Conservation (phyloP, 768 basidiomycete species). For the Boletus reticulatus region DNA sequence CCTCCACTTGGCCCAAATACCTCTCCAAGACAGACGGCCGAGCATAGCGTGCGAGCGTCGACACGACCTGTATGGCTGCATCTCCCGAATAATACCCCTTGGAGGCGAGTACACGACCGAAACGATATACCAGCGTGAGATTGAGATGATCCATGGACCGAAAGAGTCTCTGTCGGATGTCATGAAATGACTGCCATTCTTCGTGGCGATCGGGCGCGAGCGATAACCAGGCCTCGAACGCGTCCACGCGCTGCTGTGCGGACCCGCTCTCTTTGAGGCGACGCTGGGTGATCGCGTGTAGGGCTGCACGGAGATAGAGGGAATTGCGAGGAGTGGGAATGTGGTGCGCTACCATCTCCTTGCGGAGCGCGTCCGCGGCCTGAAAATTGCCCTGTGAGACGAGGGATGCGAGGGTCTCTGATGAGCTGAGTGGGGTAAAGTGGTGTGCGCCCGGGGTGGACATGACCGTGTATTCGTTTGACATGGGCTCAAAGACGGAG, state of each 20-base stretch:
- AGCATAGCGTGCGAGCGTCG: conserved; percentile 45
- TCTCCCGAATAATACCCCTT: conserved; percentile 42
- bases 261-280: conserved; percentile 12
- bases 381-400: conserved; percentile 21
- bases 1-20: conserved; percentile 38
- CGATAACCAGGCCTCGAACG: conserved; percentile 43
- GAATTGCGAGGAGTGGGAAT: conserved; percentile 35
- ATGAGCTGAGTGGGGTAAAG: conserved; percentile 24
- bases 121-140: conserved; percentile 38
- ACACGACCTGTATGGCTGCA: conserved; percentile 28
- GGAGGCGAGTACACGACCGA: conserved; percentile 42
- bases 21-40: conserved; percentile 28
- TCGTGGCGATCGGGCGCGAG: conserved; percentile 37
- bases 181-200: conserved; percentile 17
- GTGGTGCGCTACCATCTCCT: conserved; percentile 39
- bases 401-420: conserved; percentile 23
- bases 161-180: conserved; percentile 35
- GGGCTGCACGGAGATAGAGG: conserved; percentile 39
- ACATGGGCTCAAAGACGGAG: conserved; percentile 37
- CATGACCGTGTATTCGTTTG: conserved; percentile 32
- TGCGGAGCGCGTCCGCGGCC: conserved; percentile 35
- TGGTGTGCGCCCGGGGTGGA: conserved; percentile 2
- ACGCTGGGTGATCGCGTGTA: conserved; percentile 27
- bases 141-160: conserved; percentile 28
- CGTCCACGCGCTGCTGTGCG: conserved; percentile 12